A percentile compares a stretch with the other conserved stretches of the same genome.
Conservation (phyloP, 2,329 filamentous ascomycete genomes). For the Beauveria brongniartii region DNA sequence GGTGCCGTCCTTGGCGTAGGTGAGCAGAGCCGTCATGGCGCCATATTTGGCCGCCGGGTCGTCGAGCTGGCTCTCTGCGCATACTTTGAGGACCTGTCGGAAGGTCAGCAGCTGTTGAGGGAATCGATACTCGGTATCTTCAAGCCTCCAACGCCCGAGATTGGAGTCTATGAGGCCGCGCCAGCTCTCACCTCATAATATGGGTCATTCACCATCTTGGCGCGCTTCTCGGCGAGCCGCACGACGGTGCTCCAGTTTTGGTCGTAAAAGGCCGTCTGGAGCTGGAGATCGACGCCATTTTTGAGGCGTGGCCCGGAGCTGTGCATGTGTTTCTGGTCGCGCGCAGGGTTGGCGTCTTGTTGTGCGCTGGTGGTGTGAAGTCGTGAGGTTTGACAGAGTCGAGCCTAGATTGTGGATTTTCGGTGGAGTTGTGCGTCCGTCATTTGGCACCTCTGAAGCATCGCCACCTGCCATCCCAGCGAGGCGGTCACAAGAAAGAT, state of each 20-base stretch:
- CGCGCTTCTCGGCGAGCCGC: conserved; percentile 44
- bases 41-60: conserved; percentile 37
- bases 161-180: background rate
- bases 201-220: conserved; percentile 40
- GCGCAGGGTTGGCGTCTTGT: background rate
- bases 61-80: conserved; percentile 45
- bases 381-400: conserved; percentile 1
- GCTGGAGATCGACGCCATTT: conserved; percentile 43
- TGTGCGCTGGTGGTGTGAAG: conserved; percentile 1
- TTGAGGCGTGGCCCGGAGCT: conserved; percentile 32
- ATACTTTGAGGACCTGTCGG: conserved; percentile 36
- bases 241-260: conserved; percentile 44
- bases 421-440: background rate
- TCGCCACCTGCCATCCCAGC: no score
- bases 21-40: conserved; percentile 36
- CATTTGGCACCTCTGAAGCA: no score
- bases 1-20: conserved; percentile 37
- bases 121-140: background rate
- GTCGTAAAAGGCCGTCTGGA: conserved; percentile 47
- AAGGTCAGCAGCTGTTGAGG: background rate
- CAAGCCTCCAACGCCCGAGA: background rate
- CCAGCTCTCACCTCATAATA: conserved; percentile 43
- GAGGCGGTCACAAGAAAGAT: no score
- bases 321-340: conserved; percentile 20
- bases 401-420: conserved; percentile 4